Base-by-base conservation (phyloP, 2,329 filamentous ascomycete species). In the Penicillium sp. region DNA sequence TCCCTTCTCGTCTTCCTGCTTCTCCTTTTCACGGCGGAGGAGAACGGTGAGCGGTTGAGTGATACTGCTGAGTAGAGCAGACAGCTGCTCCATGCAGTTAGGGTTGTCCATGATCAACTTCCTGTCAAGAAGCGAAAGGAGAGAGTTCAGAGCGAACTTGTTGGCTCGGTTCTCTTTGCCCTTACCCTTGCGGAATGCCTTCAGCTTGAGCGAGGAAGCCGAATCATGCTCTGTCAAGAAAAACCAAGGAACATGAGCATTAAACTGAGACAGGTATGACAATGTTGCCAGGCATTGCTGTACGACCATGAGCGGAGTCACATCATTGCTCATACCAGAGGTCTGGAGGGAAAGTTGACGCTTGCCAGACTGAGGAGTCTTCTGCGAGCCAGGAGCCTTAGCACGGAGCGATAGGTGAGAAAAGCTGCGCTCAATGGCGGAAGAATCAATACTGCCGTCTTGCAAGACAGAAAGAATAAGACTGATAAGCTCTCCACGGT, bases 31-130 rank as follows among this genome's bases (percentile, higher is more conserved):
- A 59, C 91, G 91, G 57, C 90, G 90, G 64, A 96, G 86, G 24
- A 96, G 80, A 31, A 88, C 86, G 60, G 90, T 90, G 26, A 99
- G 82, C 11, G 95, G 95, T 55, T 89, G 83, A 0, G 95, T 99
- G 55, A 98, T 91, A 63, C 90, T 88, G 72, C 91, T 93, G 26
- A 99, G 83, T 29, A 99, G 80, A 62, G 89, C 87, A 2, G 95
- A 95, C 26, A 99, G 83, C 61, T 92, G 88, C 66, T 96, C 93
- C 93, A 99, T 98, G 55, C 96, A 93, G 7, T 88, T 84, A n/a
- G 93, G 93, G 75, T 92, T 99, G 76, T 99, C 95, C 78, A 96
- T 96, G 62, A 99, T 93, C 59, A 98, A 81, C 63, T 92, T 90
- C n/a, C 95, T 90, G 71, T 98, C 95, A 22, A 99, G 83, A 5